Conservation (phyloP, 2,329 filamentous ascomycete genomes). For the Raffaelea ambrosiae region DNA sequence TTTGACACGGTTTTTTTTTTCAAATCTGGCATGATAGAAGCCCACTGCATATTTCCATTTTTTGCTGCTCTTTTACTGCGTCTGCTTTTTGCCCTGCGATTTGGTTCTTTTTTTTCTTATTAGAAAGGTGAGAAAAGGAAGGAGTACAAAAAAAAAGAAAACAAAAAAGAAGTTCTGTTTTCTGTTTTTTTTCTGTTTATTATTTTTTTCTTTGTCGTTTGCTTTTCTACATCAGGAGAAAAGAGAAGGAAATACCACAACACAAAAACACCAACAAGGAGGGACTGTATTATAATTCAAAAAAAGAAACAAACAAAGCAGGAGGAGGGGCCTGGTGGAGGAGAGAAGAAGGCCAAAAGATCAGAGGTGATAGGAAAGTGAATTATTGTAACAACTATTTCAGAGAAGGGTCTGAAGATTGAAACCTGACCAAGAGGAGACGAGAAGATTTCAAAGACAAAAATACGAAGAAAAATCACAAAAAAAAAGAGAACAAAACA, state of each 20-base stretch:
- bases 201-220: no score
- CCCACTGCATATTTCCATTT: conserved; percentile 1
- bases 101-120: background rate
- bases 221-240: no score
- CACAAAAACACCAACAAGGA: conserved; percentile 3
- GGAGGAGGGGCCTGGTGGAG: no score
- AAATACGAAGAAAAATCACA: background rate
- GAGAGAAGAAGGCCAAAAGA: background rate
- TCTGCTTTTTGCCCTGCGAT: background rate
- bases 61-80: background rate
- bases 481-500: background rate
- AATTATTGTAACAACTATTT: background rate
- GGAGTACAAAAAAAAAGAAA: background rate
- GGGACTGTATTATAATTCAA: background rate
- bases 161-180: conserved; percentile 1
- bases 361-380: background rate
- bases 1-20: no score
- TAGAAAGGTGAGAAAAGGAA: background rate
- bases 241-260: background rate
- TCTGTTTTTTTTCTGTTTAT: no score
- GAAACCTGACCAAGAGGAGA: background rate
- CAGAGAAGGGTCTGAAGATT: background rate
- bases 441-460: background rate
- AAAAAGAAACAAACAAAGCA: background rate
- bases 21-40: background rate